Evolutionary conservation across 345 rosid species (phyloP), one percentile per base, ranked within the genome.

Genomic region (Acer saccharum): DNA sequence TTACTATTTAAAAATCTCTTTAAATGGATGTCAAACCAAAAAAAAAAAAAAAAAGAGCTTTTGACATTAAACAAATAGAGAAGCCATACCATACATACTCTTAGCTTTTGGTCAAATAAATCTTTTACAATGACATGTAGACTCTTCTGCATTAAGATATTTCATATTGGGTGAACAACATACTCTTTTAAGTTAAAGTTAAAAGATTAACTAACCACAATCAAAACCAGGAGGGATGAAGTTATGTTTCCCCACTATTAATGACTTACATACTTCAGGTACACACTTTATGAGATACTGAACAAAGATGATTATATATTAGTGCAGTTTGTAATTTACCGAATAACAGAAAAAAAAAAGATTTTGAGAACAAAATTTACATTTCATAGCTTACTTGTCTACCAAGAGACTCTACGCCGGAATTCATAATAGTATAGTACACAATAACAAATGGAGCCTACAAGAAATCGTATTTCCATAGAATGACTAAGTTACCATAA

Each of bases 381-480:
- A 14, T 69, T 23, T 3, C 11, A 50, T n/a, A 25, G 52, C 41
- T 69, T 48, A 69, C 16, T 23, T 25, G 41, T 27, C 41, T 27
- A 6, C 61, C 8, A 27, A 29, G 61, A 50, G 62, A 1, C 21
- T 52, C 29, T 13, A 69, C 23, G 29, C 0, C 17, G 54, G 65
- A 58, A 52, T 29, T 70, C 62, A 55, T 14, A 55, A 3, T 29
- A 29, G 35, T 3, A 32, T 32, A 4, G 48, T 32, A 7, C 50
- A 71, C n/a, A 13, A 3, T 43, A 61, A 61, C 21, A 43, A 73
- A 43, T 61, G 43, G 21, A 43, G 57, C 43, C 18, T 0, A 50
- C 65, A 20, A 48, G 71, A 74, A 17, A 35, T 58, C 70, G 48
- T 43, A 46, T 74, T 67, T 27, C n/a, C 35, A 27, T 29, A n/a